Percentiles rank a stretch among this genome's conserved stretches.
phyloP scores from a whole-genome alignment of 176 grass and related monocot species.

The Elymus sibiricus region DNA sequence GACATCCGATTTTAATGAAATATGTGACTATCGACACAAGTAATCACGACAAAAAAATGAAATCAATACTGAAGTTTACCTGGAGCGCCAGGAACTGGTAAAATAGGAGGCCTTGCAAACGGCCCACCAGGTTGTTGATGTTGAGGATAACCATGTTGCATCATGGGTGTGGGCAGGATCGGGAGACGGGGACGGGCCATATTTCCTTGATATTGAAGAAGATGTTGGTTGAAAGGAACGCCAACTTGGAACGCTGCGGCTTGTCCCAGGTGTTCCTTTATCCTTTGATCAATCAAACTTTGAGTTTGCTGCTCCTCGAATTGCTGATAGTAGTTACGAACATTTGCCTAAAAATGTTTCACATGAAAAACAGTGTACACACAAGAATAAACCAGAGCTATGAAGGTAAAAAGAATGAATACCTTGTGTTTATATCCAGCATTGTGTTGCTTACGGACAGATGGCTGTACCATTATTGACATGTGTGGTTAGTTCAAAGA shows the following conservation, averaged over 20 bases:
- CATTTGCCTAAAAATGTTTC: constrained; percentile 75
- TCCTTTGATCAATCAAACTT: constrained; percentile 98
- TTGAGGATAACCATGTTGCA: constrained; percentile 39
- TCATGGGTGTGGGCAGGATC: constrained; percentile 51
- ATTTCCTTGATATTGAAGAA: constrained; percentile 49
- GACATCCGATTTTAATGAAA: background rate
- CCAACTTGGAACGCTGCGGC: constrained; percentile 89
- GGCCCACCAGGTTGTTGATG: constrained; percentile 38
- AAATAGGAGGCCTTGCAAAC: constrained; percentile 55
- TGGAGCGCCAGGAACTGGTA: constrained; percentile 52
- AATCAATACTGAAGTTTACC: constrained; percentile 32
- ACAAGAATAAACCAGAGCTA: background rate
- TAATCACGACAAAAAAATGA: constrained; percentile 7
- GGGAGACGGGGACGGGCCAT: constrained; percentile 56
- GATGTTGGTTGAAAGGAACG: constrained; percentile 67
- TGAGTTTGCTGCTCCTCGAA: constrained; percentile 99
- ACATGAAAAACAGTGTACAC: background rate
- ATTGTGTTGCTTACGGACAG: constrained; percentile 94
- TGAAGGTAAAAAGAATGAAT: constrained; percentile 12
- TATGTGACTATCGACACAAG: background rate
- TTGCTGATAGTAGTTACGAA: constrained; percentile 90
- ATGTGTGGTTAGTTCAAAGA: constrained; percentile 25
- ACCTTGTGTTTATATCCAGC: constrained; percentile 99
- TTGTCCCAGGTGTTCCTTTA: constrained; percentile 96
- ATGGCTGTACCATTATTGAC: constrained; percentile 69